These are phyloP conservation scores for Xylariaceae sp. DNA, from an alignment of 2,329 filamentous ascomycete species.

Conservation along the genomic window DNA sequence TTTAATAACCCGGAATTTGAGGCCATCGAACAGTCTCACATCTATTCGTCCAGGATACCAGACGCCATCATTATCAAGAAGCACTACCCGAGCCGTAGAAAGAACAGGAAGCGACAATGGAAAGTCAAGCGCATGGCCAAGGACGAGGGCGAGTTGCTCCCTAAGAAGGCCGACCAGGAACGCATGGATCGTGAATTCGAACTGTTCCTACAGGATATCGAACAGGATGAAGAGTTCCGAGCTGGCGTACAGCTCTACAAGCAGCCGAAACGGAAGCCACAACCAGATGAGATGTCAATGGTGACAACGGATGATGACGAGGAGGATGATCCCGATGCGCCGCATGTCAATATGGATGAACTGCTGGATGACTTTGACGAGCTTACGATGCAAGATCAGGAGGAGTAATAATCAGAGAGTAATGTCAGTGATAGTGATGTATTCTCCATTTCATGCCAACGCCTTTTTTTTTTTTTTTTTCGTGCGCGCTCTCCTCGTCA, in stretches of 20 bases:
- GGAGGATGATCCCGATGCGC: conserved; percentile 46
- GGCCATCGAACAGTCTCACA: conserved; percentile 67
- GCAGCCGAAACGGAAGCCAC: conserved; percentile 46
- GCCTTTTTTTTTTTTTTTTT: neutral
- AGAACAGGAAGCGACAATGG: conserved; percentile 85
- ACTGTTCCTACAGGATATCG: conserved; percentile 92
- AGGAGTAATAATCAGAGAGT: conserved; percentile 8
- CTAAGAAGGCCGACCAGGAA: conserved; percentile 81
- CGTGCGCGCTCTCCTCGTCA: too few species aligned
- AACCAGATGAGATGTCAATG: conserved; percentile 61
- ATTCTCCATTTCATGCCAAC: neutral
- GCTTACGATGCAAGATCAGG: conserved; percentile 62
- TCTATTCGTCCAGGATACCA: conserved; percentile 73
- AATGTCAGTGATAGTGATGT: neutral
- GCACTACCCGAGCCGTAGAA: conserved; percentile 73
- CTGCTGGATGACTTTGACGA: conserved; percentile 92
- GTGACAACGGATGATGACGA: conserved; percentile 57
- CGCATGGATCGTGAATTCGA: conserved; percentile 91
- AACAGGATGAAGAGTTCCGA: conserved; percentile 87
- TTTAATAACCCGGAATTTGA: conserved; percentile 33
- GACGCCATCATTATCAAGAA: conserved; percentile 98
- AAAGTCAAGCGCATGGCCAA: conserved; percentile 87
- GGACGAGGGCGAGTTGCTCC: conserved; percentile 82
- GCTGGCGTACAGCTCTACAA: conserved; percentile 85
- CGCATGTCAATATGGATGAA: conserved; percentile 71